phyloP scores from a whole-genome alignment of 2,329 filamentous ascomycete genomes.

The Rhinocladiella mackenziei region DNA sequence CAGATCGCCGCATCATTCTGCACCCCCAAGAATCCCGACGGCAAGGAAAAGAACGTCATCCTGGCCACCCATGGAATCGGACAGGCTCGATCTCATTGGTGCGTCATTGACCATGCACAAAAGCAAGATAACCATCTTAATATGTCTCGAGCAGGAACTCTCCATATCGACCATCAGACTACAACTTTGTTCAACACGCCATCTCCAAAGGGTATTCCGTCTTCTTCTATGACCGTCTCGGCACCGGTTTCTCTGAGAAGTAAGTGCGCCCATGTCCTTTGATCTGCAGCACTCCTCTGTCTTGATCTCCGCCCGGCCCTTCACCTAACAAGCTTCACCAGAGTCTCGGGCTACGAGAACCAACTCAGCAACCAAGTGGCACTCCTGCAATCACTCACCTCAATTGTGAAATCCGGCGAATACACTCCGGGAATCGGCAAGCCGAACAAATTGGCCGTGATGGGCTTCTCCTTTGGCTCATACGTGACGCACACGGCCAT shows the following conservation, averaged over 20 bases:
- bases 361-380: slow-evolving; percentile 27
- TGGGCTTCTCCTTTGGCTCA: slow-evolving; percentile 33
- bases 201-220: slow-evolving; percentile 32
- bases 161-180: slow-evolving; percentile 29
- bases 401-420: slow-evolving; percentile 23
- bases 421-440: slow-evolving; percentile 23
- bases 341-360: slow-evolving; percentile 25
- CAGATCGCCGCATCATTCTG: slow-evolving; percentile 24
- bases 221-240: slow-evolving; percentile 34
- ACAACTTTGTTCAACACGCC: slow-evolving; percentile 33
- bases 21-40: slow-evolving; percentile 13
- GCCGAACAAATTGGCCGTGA: slow-evolving; percentile 26
- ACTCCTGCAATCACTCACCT: slow-evolving; percentile 25
- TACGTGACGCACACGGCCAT: slow-evolving; percentile 29
- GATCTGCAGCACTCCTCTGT: too few species aligned
- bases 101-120: neutral
- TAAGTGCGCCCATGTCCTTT: slow-evolving; percentile 19
- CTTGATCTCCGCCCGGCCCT: too few species aligned
- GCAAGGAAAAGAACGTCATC: slow-evolving; percentile 35
- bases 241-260: slow-evolving; percentile 30
- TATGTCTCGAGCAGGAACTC: slow-evolving; percentile 17
- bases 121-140: neutral
- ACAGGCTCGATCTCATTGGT: slow-evolving; percentile 32
- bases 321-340: slow-evolving; percentile 5
- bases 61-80: slow-evolving; percentile 35